Base-by-base conservation (phyloP, 805 yeast genomes). In the Kluyveromyces starmeri region DNA sequence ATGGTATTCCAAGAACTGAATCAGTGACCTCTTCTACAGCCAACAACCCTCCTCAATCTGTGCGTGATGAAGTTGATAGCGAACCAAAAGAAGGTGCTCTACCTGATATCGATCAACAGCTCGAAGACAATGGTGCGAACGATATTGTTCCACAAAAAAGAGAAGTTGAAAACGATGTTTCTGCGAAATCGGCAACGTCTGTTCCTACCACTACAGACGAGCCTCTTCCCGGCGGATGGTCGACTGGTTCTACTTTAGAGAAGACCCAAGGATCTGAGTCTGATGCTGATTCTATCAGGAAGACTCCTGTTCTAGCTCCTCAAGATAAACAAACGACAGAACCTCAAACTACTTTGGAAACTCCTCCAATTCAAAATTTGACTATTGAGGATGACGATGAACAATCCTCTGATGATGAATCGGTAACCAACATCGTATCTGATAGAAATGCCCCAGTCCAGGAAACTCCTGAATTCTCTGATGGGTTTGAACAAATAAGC, bases 21-120 rank as follows among this genome's bases (percentile, higher is more conserved):
- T 83, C 95, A 0, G 73, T 82, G 25, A 83, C 96, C 0, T 85
- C 96, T 0, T 83, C 95, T 28, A 94, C 86, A 21, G 89, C 82
- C 48, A 88, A 88, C 60, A 86, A 89, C 55, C 85, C 96, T 2
- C 88, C 96, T 0, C 73, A 76, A 58, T 83, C 95, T 15, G 94
- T 85, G 6, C 75, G 95, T 40, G 95, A 83, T 42, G 95, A 78
- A 41, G 56, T 67, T 11, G 76, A 72, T 39, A 28, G 28, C n/a
- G 39, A 35, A 11, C 32, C 34, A 25, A 21, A 30, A 19, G 34
- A 37, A 14, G 21, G 27, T 19, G 18, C 17, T n/a, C 7, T 20
- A 3, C 19, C 16, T 7, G 25, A 21, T 12, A 20, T 30, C 13
- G 23, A 21, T 20, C 25, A 20, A 11, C 23, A 30, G 11, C 19